Base-by-base conservation (phyloP, 2,329 filamentous ascomycete species). In the Nemania serpens region DNA sequence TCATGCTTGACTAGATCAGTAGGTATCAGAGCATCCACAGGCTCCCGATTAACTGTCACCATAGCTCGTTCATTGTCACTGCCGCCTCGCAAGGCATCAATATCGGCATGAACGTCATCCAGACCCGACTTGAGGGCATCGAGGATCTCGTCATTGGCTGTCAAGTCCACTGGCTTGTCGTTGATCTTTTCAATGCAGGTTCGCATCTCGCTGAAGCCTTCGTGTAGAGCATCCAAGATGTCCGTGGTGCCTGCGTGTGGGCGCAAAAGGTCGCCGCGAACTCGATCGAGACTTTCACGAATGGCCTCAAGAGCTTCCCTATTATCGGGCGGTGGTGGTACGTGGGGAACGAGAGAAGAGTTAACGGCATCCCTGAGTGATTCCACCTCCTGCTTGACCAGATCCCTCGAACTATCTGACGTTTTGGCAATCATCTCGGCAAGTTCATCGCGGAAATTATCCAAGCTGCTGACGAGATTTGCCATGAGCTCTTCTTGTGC, bases 81-180 rank as follows among this genome's bases (percentile, higher is more conserved):
- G 10, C 69, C 72, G 43, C 89, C 86, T n/a, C 90, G 90, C 41
- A 97, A 81, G 18, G 83, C 82, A 58, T 93, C 90, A 65, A 97
- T 91, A 50, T 97, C 93, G 1, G 85, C 82, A 55, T 88, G 88
- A 15, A 98, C 82, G 41, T 83, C 84, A 45, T 90, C 87, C 9
- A 98, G 80, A 0, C 93, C 93, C n/a, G 88, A 84, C 73, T 90
- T 96, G 58, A 98, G 82, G 0, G 91, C 91, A 61, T 97, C 91
- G 1, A 97, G 81, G 54, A 97, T 93, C 75, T 97, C 93, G 66
- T 96, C 91, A 61, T 91, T 94, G 59, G 91, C 88, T 0, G 90
- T 93, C 75, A 94, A 83, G 69, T 96, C 93, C 0, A 86, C 80
- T 5, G 93, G 91, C 76, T 92, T 95, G 72, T 94, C 88, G 20